A percentile compares a stretch with the other conserved stretches of the same genome.
phyloP scores from a whole-genome alignment of 1,284 basidiomycete species.

The Phenoliferia sp. region DNA sequence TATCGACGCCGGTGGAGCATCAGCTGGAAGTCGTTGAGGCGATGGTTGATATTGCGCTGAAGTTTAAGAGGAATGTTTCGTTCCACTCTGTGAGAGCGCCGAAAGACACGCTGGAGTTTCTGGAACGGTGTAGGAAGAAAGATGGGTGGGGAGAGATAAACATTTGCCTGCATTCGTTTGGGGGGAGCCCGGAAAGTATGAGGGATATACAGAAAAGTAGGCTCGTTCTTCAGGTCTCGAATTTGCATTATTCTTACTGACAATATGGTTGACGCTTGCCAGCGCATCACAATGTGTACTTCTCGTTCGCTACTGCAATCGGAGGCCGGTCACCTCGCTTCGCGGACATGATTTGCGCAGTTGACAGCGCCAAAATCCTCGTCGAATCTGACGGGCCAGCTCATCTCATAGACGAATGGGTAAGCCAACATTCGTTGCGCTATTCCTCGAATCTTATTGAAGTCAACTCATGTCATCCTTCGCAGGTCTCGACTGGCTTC shows the following conservation, averaged over 20 bases:
- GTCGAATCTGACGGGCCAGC: conserved; percentile 62
- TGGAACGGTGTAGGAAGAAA: conserved; percentile 39
- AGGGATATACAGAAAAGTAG: conserved; percentile 26
- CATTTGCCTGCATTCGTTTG: conserved; percentile 30
- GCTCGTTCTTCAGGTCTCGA: neutral
- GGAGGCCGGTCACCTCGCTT: conserved; percentile 62
- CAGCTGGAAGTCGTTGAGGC: conserved; percentile 66
- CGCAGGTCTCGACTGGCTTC: conserved; percentile 34
- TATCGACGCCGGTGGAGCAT: conserved; percentile 59
- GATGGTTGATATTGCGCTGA: conserved; percentile 69
- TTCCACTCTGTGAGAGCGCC: conserved; percentile 72
- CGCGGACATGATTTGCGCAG: conserved; percentile 55
- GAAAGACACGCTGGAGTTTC: conserved; percentile 57
- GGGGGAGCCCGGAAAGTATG: conserved; percentile 18
- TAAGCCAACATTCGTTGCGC: neutral
- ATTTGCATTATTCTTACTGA: neutral
- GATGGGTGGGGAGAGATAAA: conserved; percentile 14
- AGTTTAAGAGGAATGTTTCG: conserved; percentile 63
- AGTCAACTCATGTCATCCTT: neutral
- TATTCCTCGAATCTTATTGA: neutral
- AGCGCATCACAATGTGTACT: conserved; percentile 61
- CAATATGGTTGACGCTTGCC: conserved; percentile 39
- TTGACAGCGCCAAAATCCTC: conserved; percentile 59
- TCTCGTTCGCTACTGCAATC: conserved; percentile 72
- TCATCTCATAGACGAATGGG: conserved; percentile 19